Evolutionary conservation across 371 early-diverging fungal genomes (phyloP).

Genomic region (Phascolomyces articulosus): DNA sequence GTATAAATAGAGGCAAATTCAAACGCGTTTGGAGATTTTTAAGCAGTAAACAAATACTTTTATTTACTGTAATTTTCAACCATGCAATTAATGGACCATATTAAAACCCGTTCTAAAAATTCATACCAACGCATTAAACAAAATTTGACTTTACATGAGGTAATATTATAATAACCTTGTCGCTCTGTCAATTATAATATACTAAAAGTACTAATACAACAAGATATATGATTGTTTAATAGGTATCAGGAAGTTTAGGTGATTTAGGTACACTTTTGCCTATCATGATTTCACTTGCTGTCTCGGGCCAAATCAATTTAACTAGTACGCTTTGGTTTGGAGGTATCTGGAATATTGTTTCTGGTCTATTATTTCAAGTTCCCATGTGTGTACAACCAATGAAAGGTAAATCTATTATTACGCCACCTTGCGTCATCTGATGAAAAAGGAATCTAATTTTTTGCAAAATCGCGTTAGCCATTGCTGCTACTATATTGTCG

Average conservation of each 20-base stretch:
- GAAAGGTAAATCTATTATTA: conserved; percentile 60
- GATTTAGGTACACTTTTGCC: conserved; percentile 91
- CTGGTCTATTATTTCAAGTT: conserved; percentile 77
- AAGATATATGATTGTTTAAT: no score
- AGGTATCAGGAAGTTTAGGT: conserved; percentile 77
- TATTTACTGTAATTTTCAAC: no score
- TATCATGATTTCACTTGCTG: conserved; percentile 78
- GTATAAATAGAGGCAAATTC: no score
- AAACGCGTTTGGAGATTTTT: no score
- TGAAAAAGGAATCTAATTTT: neutral
- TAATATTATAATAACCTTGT: no score
- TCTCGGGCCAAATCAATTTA: conserved; percentile 76
- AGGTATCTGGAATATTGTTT: conserved; percentile 86
- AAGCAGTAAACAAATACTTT: no score
- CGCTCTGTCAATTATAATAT: no score
- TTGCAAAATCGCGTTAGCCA: conserved; percentile 45
- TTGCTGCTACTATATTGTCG: conserved; percentile 82
- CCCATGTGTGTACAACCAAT: conserved; percentile 90
- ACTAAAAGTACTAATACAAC: no score
- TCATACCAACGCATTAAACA: neutral
- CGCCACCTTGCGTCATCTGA: no score
- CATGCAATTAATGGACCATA: no score
- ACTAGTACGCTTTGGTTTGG: conserved; percentile 86
- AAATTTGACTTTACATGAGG: conserved; percentile 44
- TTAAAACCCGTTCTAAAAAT: neutral